phyloP scores from a whole-genome alignment of 148 eudicot species.

The Chenopodium suecicum region DNA sequence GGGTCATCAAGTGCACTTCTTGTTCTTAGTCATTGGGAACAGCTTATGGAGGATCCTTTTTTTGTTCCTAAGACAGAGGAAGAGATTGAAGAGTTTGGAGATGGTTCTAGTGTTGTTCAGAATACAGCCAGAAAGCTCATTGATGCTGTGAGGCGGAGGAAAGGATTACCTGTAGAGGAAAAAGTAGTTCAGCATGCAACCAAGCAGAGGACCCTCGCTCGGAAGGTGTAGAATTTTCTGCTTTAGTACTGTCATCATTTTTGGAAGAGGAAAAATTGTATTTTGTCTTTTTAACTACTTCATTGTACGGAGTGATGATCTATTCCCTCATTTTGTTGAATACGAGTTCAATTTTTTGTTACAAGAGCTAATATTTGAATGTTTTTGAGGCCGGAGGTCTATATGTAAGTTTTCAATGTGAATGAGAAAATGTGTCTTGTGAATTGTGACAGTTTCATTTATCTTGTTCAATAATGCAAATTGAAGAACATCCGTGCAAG shows the following conservation, averaged over 20 bases:
- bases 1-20: conserved; percentile 94
- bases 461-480: not conserved
- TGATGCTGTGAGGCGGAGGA: conserved; percentile 81
- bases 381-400: not conserved
- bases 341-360: not conserved
- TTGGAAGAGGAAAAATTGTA: not conserved
- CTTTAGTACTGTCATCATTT: not conserved
- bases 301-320: not conserved
- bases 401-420: not conserved
- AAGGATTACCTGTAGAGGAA: conserved; percentile 93
- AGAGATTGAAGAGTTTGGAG: conserved; percentile 94
- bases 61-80: conserved; percentile 95
- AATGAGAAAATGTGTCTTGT: not conserved
- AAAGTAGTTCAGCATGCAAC: conserved; percentile 94
- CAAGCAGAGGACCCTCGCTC: conserved; percentile 84
- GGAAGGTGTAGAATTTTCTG: conserved; percentile 59
- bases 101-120: conserved; percentile 70
- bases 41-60: conserved; percentile 80
- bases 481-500: not conserved
- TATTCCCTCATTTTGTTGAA: not conserved
- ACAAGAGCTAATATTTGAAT: not conserved
- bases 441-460: not conserved
- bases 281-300: not conserved
- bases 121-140: conserved; percentile 88
- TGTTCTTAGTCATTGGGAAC: conserved; percentile 92